Base-by-base conservation (phyloP, 495 filamentous ascomycete species). In the Penicillium lagena region DNA sequence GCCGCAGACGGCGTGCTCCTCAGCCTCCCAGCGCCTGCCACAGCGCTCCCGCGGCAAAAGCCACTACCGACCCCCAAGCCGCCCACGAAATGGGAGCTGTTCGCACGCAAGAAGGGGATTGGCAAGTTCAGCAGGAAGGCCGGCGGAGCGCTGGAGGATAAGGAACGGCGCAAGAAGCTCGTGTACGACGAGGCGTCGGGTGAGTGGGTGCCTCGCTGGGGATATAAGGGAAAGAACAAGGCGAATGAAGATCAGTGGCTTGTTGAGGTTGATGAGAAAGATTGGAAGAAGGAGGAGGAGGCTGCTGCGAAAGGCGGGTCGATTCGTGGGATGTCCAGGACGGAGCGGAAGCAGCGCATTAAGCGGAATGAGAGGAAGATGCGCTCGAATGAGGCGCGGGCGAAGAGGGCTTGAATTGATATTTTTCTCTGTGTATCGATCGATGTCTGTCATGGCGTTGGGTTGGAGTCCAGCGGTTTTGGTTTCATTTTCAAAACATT, bases 101-200 rank as follows among this genome's bases (percentile, higher is more conserved):
- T 98, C 69, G 93, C 93, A 13, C 83, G 81, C 69, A 95, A 91
- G 77, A 93, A 95, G 70, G 94, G 93, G 28, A 96, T 98, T 61
- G 80, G 71, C 46, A 75, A 71, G 50, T 75, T 45, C 58, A 72
- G 46, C 53, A 59, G 41, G 41, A 63, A 63, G 47, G 63, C 71
- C 34, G 71, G 71, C 12, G 65, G 59, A 7, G 61, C 64, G 1
- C 49, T 71, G 34, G 62, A 58, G 9, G 71, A 72, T 40, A 76
- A 72, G 55, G 72, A 85, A 68, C 74, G 82, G 50, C 89, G 89
- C 74, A 81, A 80, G 62, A 89, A 95, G 62, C 70, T 85, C 54
- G 78, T 84, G 35, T 95, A 85, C 63, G 86, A 96, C 64, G 89
- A 95, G 68, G 80, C 67, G 42, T 89, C 74, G 22, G 85, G 86